phyloP scores from a whole-genome alignment of 2,329 filamentous ascomycete species.

The Diaporthe sp. region DNA sequence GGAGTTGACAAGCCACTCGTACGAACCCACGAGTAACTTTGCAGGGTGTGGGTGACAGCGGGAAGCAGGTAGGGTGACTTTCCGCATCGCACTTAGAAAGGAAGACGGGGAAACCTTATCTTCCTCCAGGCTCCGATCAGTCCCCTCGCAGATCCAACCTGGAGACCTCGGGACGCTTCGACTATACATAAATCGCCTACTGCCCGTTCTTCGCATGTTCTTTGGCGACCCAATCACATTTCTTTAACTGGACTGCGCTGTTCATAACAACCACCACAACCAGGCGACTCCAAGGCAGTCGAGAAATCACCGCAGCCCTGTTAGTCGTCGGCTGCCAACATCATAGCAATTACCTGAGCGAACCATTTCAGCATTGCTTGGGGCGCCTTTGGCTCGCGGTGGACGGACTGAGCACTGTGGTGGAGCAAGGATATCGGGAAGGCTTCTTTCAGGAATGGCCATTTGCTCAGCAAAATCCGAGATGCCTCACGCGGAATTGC shows the following conservation, averaged over 20 bases:
- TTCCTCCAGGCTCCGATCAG: slow-evolving; percentile 26
- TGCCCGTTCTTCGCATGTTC: slow-evolving; percentile 1
- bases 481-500: slow-evolving; percentile 50
- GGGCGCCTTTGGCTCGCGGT: slow-evolving; percentile 21
- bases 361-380: neutral
- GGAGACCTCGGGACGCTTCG: slow-evolving; percentile 1
- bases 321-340: neutral
- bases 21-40: slow-evolving; percentile 22
- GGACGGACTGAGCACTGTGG: slow-evolving; percentile 4
- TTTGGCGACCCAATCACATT: slow-evolving; percentile 12
- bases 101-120: slow-evolving; percentile 39
- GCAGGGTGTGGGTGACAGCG: slow-evolving; percentile 37
- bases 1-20: slow-evolving; percentile 23
- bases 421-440: slow-evolving; percentile 17
- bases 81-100: slow-evolving; percentile 25
- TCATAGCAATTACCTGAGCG: neutral
- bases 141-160: neutral
- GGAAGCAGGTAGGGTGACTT: slow-evolving; percentile 35
- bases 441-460: slow-evolving; percentile 41
- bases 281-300: neutral
- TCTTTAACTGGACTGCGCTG: neutral
- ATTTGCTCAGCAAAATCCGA: slow-evolving; percentile 41
- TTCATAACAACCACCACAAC: neutral
- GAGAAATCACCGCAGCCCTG: neutral
- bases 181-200: slow-evolving; percentile 27